These are phyloP conservation scores for Talaromyces pinophilus DNA, from an alignment of 2,329 filamentous ascomycete genomes.

Conservation along the genomic window DNA sequence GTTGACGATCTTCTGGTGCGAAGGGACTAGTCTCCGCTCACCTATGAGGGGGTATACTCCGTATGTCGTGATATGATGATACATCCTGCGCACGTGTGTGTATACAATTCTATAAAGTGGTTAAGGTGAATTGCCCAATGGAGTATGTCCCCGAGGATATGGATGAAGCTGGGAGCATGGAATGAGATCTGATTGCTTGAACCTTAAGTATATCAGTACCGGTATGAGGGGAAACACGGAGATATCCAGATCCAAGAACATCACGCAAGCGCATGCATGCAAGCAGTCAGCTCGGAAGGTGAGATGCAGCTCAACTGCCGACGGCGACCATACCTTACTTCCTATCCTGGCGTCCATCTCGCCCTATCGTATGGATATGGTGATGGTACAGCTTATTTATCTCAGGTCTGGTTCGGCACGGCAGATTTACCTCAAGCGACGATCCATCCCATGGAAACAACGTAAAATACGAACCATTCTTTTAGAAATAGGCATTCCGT, in stretches of 20 bases:
- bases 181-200: background rate
- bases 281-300: background rate
- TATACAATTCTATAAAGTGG: background rate
- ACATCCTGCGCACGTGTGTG: background rate
- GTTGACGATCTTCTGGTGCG: background rate
- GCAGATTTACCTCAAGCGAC: slow-evolving; percentile 1
- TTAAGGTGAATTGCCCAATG: background rate
- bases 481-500: background rate
- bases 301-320: background rate
- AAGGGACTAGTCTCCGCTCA: background rate
- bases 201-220: background rate
- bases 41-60: background rate
- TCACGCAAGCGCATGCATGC: background rate
- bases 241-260: background rate
- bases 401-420: background rate
- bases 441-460: background rate
- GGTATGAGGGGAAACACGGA: background rate
- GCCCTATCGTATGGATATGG: background rate
- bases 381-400: background rate
- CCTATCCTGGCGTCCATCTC: background rate
- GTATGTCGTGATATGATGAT: background rate
- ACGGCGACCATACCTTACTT: background rate
- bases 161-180: background rate
- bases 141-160: background rate
- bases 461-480: background rate